Percentiles rank a stretch among this genome's conserved stretches.
These are phyloP conservation scores for Plenodomus biglobosus DNA, from an alignment of 2,329 filamentous ascomycete species.

Conservation along the genomic window DNA sequence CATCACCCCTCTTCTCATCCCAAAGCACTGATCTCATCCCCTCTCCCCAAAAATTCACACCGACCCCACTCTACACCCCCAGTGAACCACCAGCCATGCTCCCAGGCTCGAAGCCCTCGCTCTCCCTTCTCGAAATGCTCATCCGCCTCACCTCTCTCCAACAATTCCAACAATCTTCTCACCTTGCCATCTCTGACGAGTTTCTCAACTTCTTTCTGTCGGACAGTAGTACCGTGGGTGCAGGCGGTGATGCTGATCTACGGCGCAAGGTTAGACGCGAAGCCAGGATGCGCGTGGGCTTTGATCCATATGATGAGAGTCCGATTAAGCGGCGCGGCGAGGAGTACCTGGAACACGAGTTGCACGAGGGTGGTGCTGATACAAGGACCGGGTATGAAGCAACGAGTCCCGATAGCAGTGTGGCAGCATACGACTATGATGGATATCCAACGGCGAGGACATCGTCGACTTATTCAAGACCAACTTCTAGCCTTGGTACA, in stretches of 20 bases:
- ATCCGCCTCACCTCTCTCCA: constrained; percentile 83
- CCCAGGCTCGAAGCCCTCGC: constrained; percentile 62
- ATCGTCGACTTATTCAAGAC: constrained; percentile 9
- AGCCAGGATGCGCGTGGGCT: constrained; percentile 64
- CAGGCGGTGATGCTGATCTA: constrained; percentile 62
- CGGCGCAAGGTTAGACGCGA: constrained; percentile 62
- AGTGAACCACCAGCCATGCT: constrained; percentile 18
- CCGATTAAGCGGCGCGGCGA: constrained; percentile 67
- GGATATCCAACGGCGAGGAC: constrained; percentile 28
- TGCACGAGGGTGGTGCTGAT: constrained; percentile 18
- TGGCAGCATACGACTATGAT: constrained; percentile 32
- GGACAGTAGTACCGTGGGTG: constrained; percentile 66
- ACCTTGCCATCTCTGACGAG: constrained; percentile 87
- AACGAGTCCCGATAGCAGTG: constrained; percentile 7
- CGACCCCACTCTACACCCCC: constrained; percentile 7
- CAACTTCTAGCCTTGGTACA: constrained; percentile 17
- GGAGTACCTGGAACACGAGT: constrained; percentile 59
- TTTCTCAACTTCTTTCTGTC: constrained; percentile 84
- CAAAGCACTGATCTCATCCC: constrained; percentile 27
- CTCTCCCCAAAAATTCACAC: constrained; percentile 17
- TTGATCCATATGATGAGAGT: constrained; percentile 72
- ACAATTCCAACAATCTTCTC: constrained; percentile 86
- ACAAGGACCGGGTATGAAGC: neutral
- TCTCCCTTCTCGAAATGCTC: constrained; percentile 85
- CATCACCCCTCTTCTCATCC: constrained; percentile 24